Evolutionary conservation across 495 filamentous ascomycete genomes (phyloP).

Genomic region (Lindgomyces ingoldianus): DNA sequence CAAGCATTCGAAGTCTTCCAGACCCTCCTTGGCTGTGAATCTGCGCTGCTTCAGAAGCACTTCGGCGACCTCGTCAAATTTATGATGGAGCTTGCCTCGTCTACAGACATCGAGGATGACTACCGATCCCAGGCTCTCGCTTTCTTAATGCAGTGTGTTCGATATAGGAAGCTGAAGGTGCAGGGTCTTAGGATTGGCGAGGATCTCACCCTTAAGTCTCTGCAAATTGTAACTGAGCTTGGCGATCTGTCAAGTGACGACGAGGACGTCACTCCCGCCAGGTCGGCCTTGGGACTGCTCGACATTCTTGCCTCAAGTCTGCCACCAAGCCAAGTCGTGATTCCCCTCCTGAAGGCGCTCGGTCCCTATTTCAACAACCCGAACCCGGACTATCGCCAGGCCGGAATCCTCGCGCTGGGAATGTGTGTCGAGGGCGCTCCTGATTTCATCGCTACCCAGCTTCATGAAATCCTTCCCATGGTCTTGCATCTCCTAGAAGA

Average conservation of each 20-base stretch:
- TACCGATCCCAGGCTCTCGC: constrained; percentile 84
- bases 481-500: constrained; percentile 85
- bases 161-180: constrained; percentile 92
- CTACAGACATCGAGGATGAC: constrained; percentile 76
- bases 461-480: constrained; percentile 80
- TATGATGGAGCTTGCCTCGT: constrained; percentile 84
- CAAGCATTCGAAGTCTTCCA: constrained; percentile 98
- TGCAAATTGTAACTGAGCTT: constrained; percentile 87
- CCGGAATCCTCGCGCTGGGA: constrained; percentile 86
- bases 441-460: constrained; percentile 90
- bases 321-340: constrained; percentile 91
- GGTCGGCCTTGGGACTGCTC: constrained; percentile 82
- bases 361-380: constrained; percentile 72
- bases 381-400: constrained; percentile 78
- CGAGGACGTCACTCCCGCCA: constrained; percentile 85
- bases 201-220: constrained; percentile 78
- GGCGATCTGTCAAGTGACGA: constrained; percentile 68
- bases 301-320: constrained; percentile 85
- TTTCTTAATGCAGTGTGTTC: constrained; percentile 89
- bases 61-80: constrained; percentile 90
- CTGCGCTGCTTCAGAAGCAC: constrained; percentile 76
- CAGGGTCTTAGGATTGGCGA: constrained; percentile 81
- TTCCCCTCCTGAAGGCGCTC: constrained; percentile 83
- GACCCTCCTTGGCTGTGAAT: constrained; percentile 86
- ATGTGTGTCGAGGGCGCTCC: constrained; percentile 96